Conservation (phyloP, 78 protist species). For the Pigoraptor vietnamica region DNA sequence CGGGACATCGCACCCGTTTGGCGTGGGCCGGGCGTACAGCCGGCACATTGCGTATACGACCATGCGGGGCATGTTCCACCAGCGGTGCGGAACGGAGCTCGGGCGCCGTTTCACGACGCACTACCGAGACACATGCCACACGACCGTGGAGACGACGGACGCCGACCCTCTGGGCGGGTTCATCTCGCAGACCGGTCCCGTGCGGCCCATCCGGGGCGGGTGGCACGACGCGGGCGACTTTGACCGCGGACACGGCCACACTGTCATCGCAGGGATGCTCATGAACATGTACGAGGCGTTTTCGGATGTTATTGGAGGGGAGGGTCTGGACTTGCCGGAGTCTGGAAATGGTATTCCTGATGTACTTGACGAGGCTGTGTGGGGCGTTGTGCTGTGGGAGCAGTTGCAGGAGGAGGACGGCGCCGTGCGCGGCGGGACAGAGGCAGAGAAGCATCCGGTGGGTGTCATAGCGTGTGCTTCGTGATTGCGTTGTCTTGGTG, state of each 20-base stretch:
- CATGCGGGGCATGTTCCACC: not conserved
- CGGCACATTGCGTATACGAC: not conserved
- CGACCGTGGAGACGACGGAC: not conserved
- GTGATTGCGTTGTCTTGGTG: too few species aligned
- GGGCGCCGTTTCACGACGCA: not conserved
- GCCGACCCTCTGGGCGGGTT: not conserved
- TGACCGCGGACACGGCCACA: not conserved
- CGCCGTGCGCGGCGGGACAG: not conserved
- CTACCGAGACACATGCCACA: not conserved
- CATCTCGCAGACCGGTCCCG: not conserved
- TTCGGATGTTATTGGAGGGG: not conserved
- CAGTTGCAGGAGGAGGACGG: not conserved
- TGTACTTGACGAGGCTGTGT: not conserved
- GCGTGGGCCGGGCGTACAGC: not conserved
- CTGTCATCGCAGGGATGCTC: not conserved
- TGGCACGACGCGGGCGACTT: not conserved
- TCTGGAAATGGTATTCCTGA: not conserved
- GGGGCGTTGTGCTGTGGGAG: not conserved
- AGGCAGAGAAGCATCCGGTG: not conserved
- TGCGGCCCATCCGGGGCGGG: not conserved
- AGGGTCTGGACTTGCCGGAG: not conserved
- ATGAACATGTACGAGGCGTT: not conserved
- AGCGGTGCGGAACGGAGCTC: not conserved
- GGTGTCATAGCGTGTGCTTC: too few species aligned
- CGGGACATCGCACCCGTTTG: not conserved